Evolutionary conservation across 1,139 yeast genomes (phyloP).

Genomic region (Geotrichum reessii): DNA sequence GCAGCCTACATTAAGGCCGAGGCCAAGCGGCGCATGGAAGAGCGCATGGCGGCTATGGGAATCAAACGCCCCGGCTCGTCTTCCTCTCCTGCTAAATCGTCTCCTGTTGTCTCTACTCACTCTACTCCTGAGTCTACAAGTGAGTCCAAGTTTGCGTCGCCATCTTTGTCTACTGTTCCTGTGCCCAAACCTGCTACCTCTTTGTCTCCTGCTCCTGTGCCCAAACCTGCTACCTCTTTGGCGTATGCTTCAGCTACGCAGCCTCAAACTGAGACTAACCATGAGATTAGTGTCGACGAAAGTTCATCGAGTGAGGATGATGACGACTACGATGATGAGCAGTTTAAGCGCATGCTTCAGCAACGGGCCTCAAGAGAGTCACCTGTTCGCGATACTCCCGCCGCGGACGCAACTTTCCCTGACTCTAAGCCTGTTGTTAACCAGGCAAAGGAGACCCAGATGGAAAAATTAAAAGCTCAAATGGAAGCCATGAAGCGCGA

Average conservation of each 20-base stretch:
- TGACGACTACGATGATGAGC: slow-evolving; percentile 39
- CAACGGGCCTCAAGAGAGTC: slow-evolving; percentile 40
- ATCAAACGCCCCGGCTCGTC: slow-evolving; percentile 43
- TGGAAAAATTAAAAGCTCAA: slow-evolving; percentile 57
- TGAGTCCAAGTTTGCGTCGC: slow-evolving; percentile 1
- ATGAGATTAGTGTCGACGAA: slow-evolving; percentile 24
- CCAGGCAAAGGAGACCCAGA: slow-evolving; percentile 23
- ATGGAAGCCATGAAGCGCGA: slow-evolving; percentile 51
- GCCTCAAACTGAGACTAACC: neutral
- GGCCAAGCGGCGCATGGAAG: slow-evolving; percentile 86
- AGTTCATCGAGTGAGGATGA: slow-evolving; percentile 37
- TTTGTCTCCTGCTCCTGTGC: slow-evolving; percentile 12
- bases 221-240: slow-evolving; percentile 6
- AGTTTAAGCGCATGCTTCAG: slow-evolving; percentile 43
- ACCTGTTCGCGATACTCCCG: slow-evolving; percentile 16
- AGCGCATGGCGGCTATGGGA: slow-evolving; percentile 81
- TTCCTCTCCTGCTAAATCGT: slow-evolving; percentile 31
- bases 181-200: slow-evolving; percentile 7
- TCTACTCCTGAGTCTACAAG: slow-evolving; percentile 10
- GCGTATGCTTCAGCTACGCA: neutral
- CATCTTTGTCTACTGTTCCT: slow-evolving; percentile 14
- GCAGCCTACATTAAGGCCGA: slow-evolving; percentile 83
- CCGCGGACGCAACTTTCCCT: slow-evolving; percentile 15
- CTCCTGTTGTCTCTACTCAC: slow-evolving; percentile 17
- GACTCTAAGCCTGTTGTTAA: slow-evolving; percentile 17